phyloP scores from a whole-genome alignment of 257 asterid species.

The Ilex asprella region DNA sequence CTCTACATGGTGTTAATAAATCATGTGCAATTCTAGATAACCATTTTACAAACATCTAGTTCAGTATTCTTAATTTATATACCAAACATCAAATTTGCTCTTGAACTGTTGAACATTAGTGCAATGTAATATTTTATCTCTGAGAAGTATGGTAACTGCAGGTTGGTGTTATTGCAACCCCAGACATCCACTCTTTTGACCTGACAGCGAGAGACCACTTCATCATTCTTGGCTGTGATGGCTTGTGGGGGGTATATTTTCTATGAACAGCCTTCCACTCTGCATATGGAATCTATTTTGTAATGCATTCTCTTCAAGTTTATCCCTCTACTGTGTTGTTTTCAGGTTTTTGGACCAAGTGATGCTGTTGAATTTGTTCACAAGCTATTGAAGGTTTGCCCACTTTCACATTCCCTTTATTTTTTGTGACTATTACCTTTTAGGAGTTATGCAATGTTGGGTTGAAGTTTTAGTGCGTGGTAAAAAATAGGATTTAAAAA shows the following conservation, averaged over 20 bases:
- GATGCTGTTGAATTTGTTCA: slow-evolving; percentile 90
- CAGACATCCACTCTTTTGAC: slow-evolving; percentile 90
- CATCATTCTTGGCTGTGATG: slow-evolving; percentile 92
- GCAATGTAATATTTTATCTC: neutral
- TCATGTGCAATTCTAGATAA: no score
- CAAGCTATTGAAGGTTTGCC: slow-evolving; percentile 67
- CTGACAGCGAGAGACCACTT: slow-evolving; percentile 85
- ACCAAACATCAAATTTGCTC: neutral
- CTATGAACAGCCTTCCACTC: neutral
- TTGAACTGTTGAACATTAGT: neutral
- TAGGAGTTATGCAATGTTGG: no score
- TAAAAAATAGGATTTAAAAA: no score
- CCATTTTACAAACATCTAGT: no score
- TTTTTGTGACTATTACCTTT: neutral
- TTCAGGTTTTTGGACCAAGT: slow-evolving; percentile 84
- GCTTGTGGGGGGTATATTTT: slow-evolving; percentile 90
- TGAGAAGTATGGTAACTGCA: slow-evolving; percentile 25
- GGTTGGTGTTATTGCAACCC: slow-evolving; percentile 88
- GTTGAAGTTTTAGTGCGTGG: no score
- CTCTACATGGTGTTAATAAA: no score
- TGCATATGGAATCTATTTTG: neutral
- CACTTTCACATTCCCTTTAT: slow-evolving; percentile 4
- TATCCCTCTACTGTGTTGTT: neutral
- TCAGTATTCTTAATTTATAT: no score
- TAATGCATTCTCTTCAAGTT: neutral